A percentile compares a stretch with the other conserved stretches of the same genome.
Conservation (phyloP, 768 basidiomycete genomes). For the Phlebiopsis gigantea region DNA sequence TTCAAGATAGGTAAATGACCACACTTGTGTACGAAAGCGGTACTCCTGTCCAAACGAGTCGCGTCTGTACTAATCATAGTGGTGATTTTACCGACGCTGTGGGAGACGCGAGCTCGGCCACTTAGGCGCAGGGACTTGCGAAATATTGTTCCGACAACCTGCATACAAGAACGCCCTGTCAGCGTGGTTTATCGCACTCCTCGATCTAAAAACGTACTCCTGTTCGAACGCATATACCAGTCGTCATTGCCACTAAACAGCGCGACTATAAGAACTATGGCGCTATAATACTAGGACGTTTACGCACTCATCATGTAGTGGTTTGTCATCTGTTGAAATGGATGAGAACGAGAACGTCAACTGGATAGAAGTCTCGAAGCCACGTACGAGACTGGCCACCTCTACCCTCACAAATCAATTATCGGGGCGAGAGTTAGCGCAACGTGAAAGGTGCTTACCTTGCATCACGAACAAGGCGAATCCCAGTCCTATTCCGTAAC, state of each 20-base stretch:
- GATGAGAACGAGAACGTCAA: not conserved
- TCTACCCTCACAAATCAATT: slow-evolving; percentile 22
- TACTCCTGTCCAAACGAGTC: slow-evolving; percentile 46
- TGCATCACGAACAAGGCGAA: slow-evolving; percentile 59
- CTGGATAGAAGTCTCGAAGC: not conserved
- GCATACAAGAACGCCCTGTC: slow-evolving; percentile 1
- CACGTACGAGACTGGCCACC: slow-evolving; percentile 27
- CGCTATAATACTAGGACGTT: not conserved
- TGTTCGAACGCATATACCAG: slow-evolving; percentile 43
- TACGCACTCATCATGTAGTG: slow-evolving; percentile 37
- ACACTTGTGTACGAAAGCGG: slow-evolving; percentile 31
- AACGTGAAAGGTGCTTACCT: slow-evolving; percentile 29
- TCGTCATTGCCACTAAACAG: slow-evolving; percentile 37
- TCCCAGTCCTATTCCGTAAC: slow-evolving; percentile 58
- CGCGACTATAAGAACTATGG: not conserved
- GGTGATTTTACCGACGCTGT: slow-evolving; percentile 61
- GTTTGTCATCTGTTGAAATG: slow-evolving; percentile 33
- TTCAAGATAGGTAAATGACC: slow-evolving; percentile 2
- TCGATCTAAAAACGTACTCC: slow-evolving; percentile 29
- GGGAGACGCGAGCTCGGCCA: slow-evolving; percentile 48
- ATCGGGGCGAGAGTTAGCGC: not conserved
- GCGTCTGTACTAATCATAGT: slow-evolving; percentile 68
- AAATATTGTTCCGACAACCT: slow-evolving; percentile 44
- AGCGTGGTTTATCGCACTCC: not conserved
- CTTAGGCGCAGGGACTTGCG: slow-evolving; percentile 67